phyloP scores from a whole-genome alignment of 495 filamentous ascomycete species.

The Letharia columbiana region DNA sequence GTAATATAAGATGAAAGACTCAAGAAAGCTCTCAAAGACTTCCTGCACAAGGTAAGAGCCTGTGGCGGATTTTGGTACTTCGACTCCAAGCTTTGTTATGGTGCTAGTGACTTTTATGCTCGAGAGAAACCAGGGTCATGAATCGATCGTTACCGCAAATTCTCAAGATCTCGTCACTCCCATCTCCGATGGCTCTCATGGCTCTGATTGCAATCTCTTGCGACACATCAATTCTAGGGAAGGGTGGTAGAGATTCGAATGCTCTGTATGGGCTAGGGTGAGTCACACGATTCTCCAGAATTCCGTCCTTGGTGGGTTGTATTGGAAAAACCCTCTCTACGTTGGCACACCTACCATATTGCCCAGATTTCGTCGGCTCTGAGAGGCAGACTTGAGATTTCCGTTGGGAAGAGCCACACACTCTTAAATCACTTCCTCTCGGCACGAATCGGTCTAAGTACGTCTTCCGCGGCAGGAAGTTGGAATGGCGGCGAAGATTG shows the following conservation, averaged over 20 bases:
- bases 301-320: neutral
- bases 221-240: neutral
- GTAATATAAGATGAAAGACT: neutral
- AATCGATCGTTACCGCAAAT: neutral
- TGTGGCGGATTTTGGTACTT: neutral
- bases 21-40: neutral
- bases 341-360: neutral
- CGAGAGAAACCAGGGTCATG: too few species aligned
- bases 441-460: conserved; percentile 8
- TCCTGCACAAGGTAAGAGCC: neutral
- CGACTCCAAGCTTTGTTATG: neutral
- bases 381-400: neutral
- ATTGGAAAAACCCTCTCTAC: neutral
- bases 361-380: neutral
- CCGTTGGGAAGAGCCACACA: conserved; percentile 3
- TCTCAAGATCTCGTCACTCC: too few species aligned
- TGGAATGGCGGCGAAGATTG: conserved; percentile 6
- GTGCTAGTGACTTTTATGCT: neutral
- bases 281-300: neutral
- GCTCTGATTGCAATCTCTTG: neutral
- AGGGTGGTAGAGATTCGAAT: neutral
- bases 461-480: neutral
- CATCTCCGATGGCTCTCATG: neutral
- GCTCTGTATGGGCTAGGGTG: neutral
- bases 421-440: conserved; percentile 23